These are phyloP conservation scores for Umbelopsis vinacea DNA, from an alignment of 192 early-diverging fungal genomes.

Conservation along the genomic window DNA sequence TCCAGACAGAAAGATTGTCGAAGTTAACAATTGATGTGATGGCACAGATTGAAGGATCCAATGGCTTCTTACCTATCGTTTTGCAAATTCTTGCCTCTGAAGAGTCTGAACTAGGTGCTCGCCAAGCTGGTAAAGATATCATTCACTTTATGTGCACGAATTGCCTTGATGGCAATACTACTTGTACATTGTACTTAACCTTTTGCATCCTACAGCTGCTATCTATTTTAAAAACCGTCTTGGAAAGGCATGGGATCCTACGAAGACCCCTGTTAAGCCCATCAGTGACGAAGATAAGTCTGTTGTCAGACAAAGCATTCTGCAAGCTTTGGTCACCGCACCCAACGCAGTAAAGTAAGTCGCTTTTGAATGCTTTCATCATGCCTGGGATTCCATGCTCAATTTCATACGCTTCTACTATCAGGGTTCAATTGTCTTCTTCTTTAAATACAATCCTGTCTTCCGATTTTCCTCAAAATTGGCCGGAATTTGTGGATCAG, in stretches of 20 bases:
- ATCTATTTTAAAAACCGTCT: slow-evolving; percentile 94
- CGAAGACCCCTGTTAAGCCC: slow-evolving; percentile 35
- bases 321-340: slow-evolving; percentile 72
- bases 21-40: neutral
- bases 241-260: slow-evolving; percentile 67
- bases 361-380: slow-evolving; percentile 1
- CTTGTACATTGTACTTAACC: neutral
- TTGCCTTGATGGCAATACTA: neutral
- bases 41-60: slow-evolving; percentile 44
- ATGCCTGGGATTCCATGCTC: neutral
- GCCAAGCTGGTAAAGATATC: slow-evolving; percentile 56
- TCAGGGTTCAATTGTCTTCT: slow-evolving; percentile 75
- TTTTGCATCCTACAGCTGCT: slow-evolving; percentile 53
- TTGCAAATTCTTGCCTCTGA: slow-evolving; percentile 63
- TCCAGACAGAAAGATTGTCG: neutral
- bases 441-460: slow-evolving; percentile 77
- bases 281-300: slow-evolving; percentile 74
- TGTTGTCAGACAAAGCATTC: slow-evolving; percentile 72
- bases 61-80: slow-evolving; percentile 55
- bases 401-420: neutral
- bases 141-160: neutral
- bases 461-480: slow-evolving; percentile 79
- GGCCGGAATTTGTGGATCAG: slow-evolving; percentile 77
- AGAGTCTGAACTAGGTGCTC: slow-evolving; percentile 54
- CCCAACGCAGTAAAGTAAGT: slow-evolving; percentile 74